Percentiles rank a stretch among this genome's conserved stretches.
Conservation (phyloP, 129 eudicot species). For the Centella asiatica region DNA sequence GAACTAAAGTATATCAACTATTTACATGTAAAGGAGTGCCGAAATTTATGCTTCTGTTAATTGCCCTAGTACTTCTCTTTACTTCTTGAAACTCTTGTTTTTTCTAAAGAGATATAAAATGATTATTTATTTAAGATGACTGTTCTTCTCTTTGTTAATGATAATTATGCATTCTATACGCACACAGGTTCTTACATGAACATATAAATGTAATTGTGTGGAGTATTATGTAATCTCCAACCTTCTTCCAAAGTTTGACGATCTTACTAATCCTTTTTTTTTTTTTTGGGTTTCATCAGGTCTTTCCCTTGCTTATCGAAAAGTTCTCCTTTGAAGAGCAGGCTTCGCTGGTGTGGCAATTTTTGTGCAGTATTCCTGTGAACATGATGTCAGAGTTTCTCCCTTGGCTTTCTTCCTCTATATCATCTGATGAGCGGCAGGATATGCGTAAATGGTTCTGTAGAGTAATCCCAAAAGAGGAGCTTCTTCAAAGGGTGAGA, state of each 20-base stretch:
- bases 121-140: too few relatives aligned
- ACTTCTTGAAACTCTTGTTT: too few relatives aligned
- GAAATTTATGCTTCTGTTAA: too few relatives aligned
- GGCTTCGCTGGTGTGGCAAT: slow-evolving; percentile 93
- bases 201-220: too few relatives aligned
- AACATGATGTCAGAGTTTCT: slow-evolving; percentile 99
- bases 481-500: slow-evolving; percentile 88
- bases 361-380: slow-evolving; percentile 97
- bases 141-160: too few relatives aligned
- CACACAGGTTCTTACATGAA: too few relatives aligned
- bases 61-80: too few relatives aligned
- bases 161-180: too few relatives aligned
- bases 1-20: too few relatives aligned
- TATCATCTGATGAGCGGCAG: slow-evolving; percentile 80
- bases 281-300: slow-evolving; percentile 49
- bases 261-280: not conserved
- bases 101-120: too few relatives aligned
- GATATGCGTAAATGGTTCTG: slow-evolving; percentile 85
- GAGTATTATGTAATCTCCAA: too few relatives aligned
- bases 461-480: slow-evolving; percentile 82
- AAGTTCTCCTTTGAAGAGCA: slow-evolving; percentile 98
- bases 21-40: too few relatives aligned
- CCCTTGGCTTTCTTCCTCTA: slow-evolving; percentile 96
- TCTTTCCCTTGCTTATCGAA: slow-evolving; percentile 83
- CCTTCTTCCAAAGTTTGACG: not conserved